Evolutionary conservation across 2,329 filamentous ascomycete genomes (phyloP).

Genomic region (Kalmusia sp.): DNA sequence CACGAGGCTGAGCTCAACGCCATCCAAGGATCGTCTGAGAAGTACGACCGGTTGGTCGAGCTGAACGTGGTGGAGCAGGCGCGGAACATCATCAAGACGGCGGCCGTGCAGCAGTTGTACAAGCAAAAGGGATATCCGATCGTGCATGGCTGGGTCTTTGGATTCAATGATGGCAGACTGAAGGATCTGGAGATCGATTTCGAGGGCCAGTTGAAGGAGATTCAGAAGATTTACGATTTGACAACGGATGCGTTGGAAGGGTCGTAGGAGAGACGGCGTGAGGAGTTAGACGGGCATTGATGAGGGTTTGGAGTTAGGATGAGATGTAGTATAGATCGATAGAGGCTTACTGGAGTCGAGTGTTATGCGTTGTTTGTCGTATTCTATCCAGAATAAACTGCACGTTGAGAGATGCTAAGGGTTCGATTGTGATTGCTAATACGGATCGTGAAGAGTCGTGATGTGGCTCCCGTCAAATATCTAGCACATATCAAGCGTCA

Average conservation of each 20-base stretch:
- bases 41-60: slow-evolving; percentile 46
- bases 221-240: slow-evolving; percentile 70
- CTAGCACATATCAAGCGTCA: too few species aligned
- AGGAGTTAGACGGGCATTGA: too few species aligned
- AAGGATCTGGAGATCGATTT: slow-evolving; percentile 71
- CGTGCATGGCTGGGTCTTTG: slow-evolving; percentile 78
- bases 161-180: slow-evolving; percentile 70
- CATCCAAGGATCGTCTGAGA: slow-evolving; percentile 32
- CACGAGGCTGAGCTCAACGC: slow-evolving; percentile 72
- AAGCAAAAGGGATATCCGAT: slow-evolving; percentile 69
- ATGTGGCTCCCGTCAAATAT: too few species aligned
- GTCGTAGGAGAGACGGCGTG: background rate
- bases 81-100: slow-evolving; percentile 51
- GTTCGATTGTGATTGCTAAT: too few species aligned
- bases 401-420: too few species aligned
- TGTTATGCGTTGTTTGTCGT: too few species aligned
- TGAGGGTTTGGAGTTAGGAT: too few species aligned
- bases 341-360: too few species aligned
- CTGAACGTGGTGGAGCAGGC: slow-evolving; percentile 48
- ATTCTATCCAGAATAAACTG: too few species aligned
- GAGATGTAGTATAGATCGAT: too few species aligned
- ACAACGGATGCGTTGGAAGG: slow-evolving; percentile 20
- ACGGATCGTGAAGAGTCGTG: too few species aligned
- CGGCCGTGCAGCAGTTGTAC: slow-evolving; percentile 66
- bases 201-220: slow-evolving; percentile 60